Conservation (phyloP, 2,329 filamentous ascomycete species). For the Neofusicoccum cordaticola region DNA sequence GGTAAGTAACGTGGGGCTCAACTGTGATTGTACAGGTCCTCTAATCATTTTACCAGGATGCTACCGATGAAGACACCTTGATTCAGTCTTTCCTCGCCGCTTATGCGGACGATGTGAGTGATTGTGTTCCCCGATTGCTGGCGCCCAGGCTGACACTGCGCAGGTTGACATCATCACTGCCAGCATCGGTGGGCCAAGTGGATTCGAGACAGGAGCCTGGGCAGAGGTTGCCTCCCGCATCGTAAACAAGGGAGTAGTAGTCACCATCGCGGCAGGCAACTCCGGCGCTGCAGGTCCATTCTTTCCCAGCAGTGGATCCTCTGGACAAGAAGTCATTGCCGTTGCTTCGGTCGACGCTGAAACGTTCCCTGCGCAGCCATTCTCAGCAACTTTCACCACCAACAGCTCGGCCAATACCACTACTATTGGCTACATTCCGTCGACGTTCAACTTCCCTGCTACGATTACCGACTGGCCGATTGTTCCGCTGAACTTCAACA, state of each 20-base stretch:
- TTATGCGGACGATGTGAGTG: constrained; percentile 50
- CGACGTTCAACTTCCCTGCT: constrained; percentile 33
- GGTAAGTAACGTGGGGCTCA: constrained; percentile 37
- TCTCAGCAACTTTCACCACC: constrained; percentile 32
- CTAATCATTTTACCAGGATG: background rate
- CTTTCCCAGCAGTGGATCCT: constrained; percentile 42
- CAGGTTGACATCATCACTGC: constrained; percentile 43
- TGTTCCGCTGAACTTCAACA: constrained; percentile 50
- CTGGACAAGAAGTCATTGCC: constrained; percentile 43
- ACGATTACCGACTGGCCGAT: constrained; percentile 31
- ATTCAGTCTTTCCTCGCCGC: constrained; percentile 39
- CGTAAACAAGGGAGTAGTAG: constrained; percentile 48
- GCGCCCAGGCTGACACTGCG: constrained; percentile 36
- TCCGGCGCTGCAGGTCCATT: constrained; percentile 51
- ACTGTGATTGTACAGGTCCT: constrained; percentile 51
- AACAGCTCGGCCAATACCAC: constrained; percentile 23
- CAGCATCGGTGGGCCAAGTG: constrained; percentile 33
- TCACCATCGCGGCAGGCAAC: constrained; percentile 54
- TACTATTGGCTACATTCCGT: constrained; percentile 35
- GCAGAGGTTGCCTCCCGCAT: constrained; percentile 42
- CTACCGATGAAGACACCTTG: constrained; percentile 11
- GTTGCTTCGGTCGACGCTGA: constrained; percentile 46
- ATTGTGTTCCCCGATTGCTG: constrained; percentile 60
- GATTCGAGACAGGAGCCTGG: constrained; percentile 38
- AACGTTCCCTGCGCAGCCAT: constrained; percentile 32